phyloP scores from a whole-genome alignment of 805 yeast genomes.

The Kodamaea lidongshanica region DNA sequence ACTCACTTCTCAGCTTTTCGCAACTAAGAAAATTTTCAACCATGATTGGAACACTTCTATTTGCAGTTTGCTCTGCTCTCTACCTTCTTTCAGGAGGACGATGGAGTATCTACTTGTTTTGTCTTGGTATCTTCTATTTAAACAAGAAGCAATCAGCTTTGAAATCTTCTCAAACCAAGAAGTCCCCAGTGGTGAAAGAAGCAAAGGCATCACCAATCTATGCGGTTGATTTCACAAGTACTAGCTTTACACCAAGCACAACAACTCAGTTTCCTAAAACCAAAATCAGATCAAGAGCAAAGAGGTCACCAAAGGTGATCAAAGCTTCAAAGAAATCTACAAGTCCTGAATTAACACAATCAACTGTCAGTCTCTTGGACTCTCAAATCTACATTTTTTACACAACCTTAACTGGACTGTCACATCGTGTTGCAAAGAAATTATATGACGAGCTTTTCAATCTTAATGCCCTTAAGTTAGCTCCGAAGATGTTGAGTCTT shows the following conservation, averaged over 20 bases:
- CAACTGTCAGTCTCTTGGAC: conserved; percentile 36
- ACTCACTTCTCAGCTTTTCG: no score
- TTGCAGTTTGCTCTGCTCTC: conserved; percentile 18
- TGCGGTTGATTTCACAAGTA: conserved; percentile 40
- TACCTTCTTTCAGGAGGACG: conserved; percentile 41
- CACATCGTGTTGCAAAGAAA: conserved; percentile 59
- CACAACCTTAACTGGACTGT: conserved; percentile 80
- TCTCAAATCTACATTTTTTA: conserved; percentile 67
- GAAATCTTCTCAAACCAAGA: no score
- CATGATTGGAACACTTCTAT: conserved; percentile 8
- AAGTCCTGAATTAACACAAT: conserved; percentile 34
- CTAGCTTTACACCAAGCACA: conserved; percentile 20
- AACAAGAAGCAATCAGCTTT: conserved; percentile 1
- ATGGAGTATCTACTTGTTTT: conserved; percentile 23
- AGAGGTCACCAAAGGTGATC: conserved; percentile 38
- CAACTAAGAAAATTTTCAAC: conserved; percentile 2
- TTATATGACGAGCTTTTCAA: conserved; percentile 36
- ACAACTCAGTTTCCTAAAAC: conserved; percentile 16
- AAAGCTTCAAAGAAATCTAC: conserved; percentile 27
- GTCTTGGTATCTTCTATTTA: conserved; percentile 13
- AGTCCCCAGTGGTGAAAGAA: no score
- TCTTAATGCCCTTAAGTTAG: conserved; percentile 19
- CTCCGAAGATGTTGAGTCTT: conserved; percentile 56
- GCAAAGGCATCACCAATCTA: conserved; percentile 26
- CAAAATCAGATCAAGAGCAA: conserved; percentile 15